A percentile compares a stretch with the other conserved stretches of the same genome.
phyloP scores from a whole-genome alignment of 2,329 filamentous ascomycete species.

The Lachnellula subtilissima region DNA sequence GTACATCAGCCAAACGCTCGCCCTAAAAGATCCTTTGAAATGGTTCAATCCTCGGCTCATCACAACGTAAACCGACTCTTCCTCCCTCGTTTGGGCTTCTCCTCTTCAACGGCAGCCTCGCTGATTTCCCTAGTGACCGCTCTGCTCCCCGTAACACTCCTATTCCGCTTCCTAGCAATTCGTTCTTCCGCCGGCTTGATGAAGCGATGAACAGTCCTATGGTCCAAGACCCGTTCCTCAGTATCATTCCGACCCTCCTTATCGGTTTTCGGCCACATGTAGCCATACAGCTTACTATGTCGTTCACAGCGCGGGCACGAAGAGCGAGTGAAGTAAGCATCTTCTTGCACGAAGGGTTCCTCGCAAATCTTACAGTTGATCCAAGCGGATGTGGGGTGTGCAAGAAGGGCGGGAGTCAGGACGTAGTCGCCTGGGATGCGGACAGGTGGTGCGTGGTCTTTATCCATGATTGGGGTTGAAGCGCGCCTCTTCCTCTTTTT shows the following conservation, averaged over 20 bases:
- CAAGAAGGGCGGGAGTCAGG: slow-evolving; percentile 70
- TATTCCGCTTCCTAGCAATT: slow-evolving; percentile 19
- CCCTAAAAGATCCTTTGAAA: too few species aligned
- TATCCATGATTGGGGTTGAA: slow-evolving; percentile 17
- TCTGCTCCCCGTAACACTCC: slow-evolving; percentile 20
- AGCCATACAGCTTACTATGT: slow-evolving; percentile 93
- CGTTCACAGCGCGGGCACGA: slow-evolving; percentile 91
- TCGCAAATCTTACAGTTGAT: slow-evolving; percentile 83
- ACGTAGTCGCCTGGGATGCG: slow-evolving; percentile 76
- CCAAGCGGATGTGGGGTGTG: slow-evolving; percentile 74
- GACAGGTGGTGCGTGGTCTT: slow-evolving; percentile 24
- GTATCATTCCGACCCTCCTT: slow-evolving; percentile 69
- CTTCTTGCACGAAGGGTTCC: slow-evolving; percentile 76
- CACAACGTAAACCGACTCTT: slow-evolving; percentile 8
- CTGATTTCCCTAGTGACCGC: slow-evolving; percentile 20
- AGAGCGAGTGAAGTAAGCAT: slow-evolving; percentile 80
- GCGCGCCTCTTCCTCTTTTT: slow-evolving; percentile 16
- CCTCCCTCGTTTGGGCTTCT: slow-evolving; percentile 1
- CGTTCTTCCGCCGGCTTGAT: slow-evolving; percentile 64
- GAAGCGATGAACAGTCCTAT: slow-evolving; percentile 83
- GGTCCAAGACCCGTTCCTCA: slow-evolving; percentile 65
- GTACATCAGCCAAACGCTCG: too few species aligned
- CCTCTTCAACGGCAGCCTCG: slow-evolving; percentile 8
- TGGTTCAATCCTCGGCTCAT: background rate
- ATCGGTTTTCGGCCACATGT: slow-evolving; percentile 93